A percentile compares a stretch with the other conserved stretches of the same genome.
Evolutionary conservation across 306 rosid species (phyloP).

Genomic region (Crotalaria pallida): DNA sequence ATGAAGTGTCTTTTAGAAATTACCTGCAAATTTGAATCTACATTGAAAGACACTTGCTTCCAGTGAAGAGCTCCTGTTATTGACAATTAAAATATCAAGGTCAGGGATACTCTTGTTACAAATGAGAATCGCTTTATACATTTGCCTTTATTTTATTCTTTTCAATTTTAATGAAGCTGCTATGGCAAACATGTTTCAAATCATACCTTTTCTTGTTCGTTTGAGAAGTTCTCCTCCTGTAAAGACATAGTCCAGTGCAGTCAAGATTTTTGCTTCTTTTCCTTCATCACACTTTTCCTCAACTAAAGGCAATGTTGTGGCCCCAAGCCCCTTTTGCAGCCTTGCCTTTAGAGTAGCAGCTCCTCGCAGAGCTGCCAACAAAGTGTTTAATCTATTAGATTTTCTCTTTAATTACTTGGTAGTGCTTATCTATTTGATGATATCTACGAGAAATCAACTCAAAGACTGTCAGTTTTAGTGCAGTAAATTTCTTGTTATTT

Average conservation of each 20-base stretch:
- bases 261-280: slow-evolving; percentile 49
- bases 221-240: slow-evolving; percentile 89
- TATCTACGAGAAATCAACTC: neutral
- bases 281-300: slow-evolving; percentile 61
- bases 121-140: neutral
- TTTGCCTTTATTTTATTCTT: neutral
- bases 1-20: slow-evolving; percentile 12
- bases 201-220: slow-evolving; percentile 90
- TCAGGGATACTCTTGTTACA: slow-evolving; percentile 5
- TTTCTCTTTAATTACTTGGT: neutral
- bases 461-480: neutral
- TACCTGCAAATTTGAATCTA: slow-evolving; percentile 86
- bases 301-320: slow-evolving; percentile 40
- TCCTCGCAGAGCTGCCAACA: slow-evolving; percentile 66
- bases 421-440: neutral
- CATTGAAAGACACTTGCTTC: slow-evolving; percentile 87
- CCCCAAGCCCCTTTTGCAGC: slow-evolving; percentile 67
- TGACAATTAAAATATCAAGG: slow-evolving; percentile 17
- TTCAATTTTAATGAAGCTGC: neutral
- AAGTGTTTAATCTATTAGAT: neutral
- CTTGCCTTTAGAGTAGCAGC: slow-evolving; percentile 73
- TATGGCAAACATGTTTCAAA: neutral
- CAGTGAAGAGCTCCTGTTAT: slow-evolving; percentile 87
- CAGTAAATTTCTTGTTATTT: neutral
- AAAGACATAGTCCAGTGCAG: slow-evolving; percentile 57